phyloP scores from a whole-genome alignment of 2,329 filamentous ascomycete genomes.

The Zymoseptoria ardabiliae region DNA sequence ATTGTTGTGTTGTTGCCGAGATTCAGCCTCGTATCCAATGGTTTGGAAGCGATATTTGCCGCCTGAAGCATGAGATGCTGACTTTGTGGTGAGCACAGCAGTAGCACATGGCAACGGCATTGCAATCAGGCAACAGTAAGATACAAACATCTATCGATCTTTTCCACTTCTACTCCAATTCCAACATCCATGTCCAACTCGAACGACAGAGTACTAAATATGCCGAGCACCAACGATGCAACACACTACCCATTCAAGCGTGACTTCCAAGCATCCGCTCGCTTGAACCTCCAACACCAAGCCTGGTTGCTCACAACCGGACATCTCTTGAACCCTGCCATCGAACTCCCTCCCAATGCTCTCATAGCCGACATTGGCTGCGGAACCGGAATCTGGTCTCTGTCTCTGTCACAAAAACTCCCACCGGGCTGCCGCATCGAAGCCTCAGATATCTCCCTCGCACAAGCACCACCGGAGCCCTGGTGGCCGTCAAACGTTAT shows the following conservation, averaged over 20 bases:
- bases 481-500: conserved; percentile 16
- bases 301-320: conserved; percentile 24
- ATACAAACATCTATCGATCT: too few species aligned
- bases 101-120: neutral
- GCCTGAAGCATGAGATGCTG: neutral
- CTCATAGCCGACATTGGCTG: conserved; percentile 16
- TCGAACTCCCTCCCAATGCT: conserved; percentile 8
- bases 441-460: conserved; percentile 19
- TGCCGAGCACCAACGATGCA: neutral
- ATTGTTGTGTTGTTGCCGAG: neutral
- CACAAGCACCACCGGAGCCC: conserved; percentile 9
- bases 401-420: neutral
- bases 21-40: neutral
- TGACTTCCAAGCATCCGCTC: conserved; percentile 11
- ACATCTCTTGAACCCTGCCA: conserved; percentile 25
- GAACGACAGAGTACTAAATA: neutral
- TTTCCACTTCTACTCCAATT: neutral
- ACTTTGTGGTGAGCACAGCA: neutral
- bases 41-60: neutral
- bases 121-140: neutral
- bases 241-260: conserved; percentile 13
- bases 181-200: neutral
- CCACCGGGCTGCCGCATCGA: conserved; percentile 10
- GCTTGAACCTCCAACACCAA: conserved; percentile 27
- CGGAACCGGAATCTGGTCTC: conserved; percentile 18